Percentiles rank a stretch among this genome's conserved stretches.
Evolutionary conservation across 2,329 filamentous ascomycete species (phyloP).

Genomic region (Trichophyton mentagrophytes): DNA sequence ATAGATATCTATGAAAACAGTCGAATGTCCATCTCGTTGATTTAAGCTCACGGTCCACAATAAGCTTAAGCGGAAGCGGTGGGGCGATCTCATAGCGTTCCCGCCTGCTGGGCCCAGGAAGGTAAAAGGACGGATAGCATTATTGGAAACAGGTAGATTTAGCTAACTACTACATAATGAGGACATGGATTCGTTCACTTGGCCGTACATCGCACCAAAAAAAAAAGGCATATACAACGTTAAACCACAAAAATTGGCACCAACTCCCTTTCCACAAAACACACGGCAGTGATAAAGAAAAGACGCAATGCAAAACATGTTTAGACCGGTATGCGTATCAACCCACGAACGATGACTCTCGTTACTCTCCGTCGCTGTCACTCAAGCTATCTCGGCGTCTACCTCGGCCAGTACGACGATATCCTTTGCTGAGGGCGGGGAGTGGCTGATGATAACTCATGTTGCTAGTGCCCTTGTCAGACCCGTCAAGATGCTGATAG

Average conservation of each 20-base stretch:
- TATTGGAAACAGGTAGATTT: not conserved
- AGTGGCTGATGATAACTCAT: constrained; percentile 47
- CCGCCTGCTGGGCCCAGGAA: not conserved
- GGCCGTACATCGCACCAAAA: not conserved
- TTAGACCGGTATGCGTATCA: not conserved
- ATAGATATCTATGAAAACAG: not conserved
- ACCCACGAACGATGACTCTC: constrained; percentile 18
- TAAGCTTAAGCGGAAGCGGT: not conserved
- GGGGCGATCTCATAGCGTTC: not conserved
- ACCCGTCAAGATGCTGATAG: constrained; percentile 29
- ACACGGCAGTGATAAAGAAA: not conserved
- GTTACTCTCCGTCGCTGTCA: constrained; percentile 37
- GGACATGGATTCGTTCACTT: not conserved
- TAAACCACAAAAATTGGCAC: not conserved
- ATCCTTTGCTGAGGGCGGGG: constrained; percentile 39
- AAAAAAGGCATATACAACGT: not conserved
- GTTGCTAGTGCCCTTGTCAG: constrained; percentile 36
- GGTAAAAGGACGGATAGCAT: not conserved
- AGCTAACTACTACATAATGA: constrained; percentile 1
- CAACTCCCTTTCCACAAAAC: not conserved
- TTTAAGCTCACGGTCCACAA: not conserved
- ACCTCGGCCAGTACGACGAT: constrained; percentile 28
- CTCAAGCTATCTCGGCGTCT: constrained; percentile 41
- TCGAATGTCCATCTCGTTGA: not conserved
- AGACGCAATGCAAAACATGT: not conserved